Percentiles rank a stretch among this genome's conserved stretches.
Conservation (phyloP, 306 rosid species). For the Datisca glomerata region DNA sequence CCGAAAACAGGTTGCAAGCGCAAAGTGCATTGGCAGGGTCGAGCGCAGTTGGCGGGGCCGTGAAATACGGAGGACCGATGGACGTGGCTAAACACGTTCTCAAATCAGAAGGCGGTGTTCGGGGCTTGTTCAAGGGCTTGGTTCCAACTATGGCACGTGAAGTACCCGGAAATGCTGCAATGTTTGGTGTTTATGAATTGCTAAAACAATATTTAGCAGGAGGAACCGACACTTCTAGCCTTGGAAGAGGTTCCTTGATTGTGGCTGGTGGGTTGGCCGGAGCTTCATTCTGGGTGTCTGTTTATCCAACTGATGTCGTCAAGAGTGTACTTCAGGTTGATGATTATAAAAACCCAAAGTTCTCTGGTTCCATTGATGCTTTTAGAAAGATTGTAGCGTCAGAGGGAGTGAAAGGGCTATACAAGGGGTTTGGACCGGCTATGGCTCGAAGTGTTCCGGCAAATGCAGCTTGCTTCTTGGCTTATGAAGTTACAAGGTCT, state of each 20-base stretch:
- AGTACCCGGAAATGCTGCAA: constrained; percentile 86
- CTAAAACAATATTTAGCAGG: constrained; percentile 65
- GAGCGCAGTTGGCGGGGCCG: constrained; percentile 38
- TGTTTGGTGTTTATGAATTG: constrained; percentile 89
- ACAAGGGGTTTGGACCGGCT: constrained; percentile 96
- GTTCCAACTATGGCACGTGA: constrained; percentile 88
- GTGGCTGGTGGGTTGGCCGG: constrained; percentile 95
- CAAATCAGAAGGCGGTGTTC: constrained; percentile 69
- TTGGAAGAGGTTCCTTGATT: constrained; percentile 77
- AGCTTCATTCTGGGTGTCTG: constrained; percentile 56
- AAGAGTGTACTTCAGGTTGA: constrained; percentile 91
- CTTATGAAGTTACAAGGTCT: constrained; percentile 80
- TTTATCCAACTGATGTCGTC: constrained; percentile 86
- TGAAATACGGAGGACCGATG: constrained; percentile 88
- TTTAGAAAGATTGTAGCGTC: constrained; percentile 54
- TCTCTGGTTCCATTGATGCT: constrained; percentile 67
- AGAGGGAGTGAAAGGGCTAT: constrained; percentile 72
- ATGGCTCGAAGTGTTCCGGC: constrained; percentile 88
- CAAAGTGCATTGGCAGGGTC: constrained; percentile 66
- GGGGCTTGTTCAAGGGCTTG: constrained; percentile 85
- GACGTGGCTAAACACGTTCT: constrained; percentile 85
- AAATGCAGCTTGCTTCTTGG: constrained; percentile 96
- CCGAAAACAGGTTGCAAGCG: constrained; percentile 66
- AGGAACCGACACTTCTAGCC: constrained; percentile 57
- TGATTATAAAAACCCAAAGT: constrained; percentile 77